Evolutionary conservation across 257 asterid genomes (phyloP).

Genomic region (Solanum peruvianum): DNA sequence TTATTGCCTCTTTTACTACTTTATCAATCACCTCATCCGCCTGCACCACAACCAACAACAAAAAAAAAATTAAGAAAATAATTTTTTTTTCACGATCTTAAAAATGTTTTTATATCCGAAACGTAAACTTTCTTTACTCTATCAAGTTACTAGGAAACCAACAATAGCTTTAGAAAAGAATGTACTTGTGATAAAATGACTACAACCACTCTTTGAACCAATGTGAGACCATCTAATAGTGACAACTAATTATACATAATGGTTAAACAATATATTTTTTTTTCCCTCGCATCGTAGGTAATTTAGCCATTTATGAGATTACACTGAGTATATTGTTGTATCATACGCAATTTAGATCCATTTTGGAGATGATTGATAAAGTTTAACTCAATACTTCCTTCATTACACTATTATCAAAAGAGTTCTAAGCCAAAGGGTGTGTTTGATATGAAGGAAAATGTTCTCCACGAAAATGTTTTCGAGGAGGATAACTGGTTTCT

Average conservation of each 20-base stretch:
- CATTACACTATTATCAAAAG: neutral
- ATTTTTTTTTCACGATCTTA: neutral
- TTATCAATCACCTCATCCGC: slow-evolving; percentile 32
- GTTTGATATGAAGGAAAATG: neutral
- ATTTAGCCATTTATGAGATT: neutral
- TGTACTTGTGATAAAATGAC: neutral
- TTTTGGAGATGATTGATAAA: neutral
- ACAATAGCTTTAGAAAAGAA: neutral
- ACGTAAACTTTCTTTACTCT: neutral
- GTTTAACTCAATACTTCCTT: neutral
- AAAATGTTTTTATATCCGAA: neutral
- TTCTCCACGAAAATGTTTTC: neutral
- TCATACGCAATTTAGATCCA: neutral
- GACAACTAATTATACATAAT: neutral
- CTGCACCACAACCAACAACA: slow-evolving; percentile 6
- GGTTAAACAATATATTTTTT: neutral
- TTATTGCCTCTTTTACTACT: slow-evolving; percentile 33
- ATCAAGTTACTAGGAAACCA: neutral
- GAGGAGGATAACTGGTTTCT: neutral
- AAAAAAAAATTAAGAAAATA: neutral
- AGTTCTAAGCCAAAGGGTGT: neutral
- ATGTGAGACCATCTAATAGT: neutral
- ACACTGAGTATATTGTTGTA: neutral
- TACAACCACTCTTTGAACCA: neutral
- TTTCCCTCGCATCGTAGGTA: neutral